These are phyloP conservation scores for Rhodotorula sp. DNA, from an alignment of 1,284 basidiomycete genomes.

Conservation along the genomic window DNA sequence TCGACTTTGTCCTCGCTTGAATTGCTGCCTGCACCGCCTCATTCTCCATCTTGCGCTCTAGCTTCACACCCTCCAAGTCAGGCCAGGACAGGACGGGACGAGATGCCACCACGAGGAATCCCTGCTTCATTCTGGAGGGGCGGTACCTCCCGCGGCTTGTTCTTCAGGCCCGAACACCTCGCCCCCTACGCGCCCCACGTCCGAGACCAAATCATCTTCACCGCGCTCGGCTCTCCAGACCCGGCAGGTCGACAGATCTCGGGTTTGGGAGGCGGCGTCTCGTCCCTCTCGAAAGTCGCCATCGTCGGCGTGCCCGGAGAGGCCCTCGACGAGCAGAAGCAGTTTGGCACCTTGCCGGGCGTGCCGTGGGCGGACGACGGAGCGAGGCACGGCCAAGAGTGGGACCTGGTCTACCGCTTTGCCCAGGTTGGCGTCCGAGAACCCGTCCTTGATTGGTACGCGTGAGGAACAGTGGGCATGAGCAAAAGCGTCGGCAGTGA, in stretches of 20 bases:
- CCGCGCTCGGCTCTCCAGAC: slow-evolving; percentile 38
- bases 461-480: too few relatives aligned
- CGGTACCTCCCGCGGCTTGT: slow-evolving; percentile 35
- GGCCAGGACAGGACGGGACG: too few relatives aligned
- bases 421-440: slow-evolving; percentile 33
- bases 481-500: too few relatives aligned
- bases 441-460: slow-evolving; percentile 27
- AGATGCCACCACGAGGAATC: slow-evolving; percentile 21
- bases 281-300: slow-evolving; percentile 28
- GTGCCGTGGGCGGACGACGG: slow-evolving; percentile 37
- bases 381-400: slow-evolving; percentile 7
- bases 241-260: slow-evolving; percentile 31
- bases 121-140: slow-evolving; percentile 38
- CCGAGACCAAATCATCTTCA: slow-evolving; percentile 33
- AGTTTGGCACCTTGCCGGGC: slow-evolving; percentile 21
- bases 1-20: not conserved
- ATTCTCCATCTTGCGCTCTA: not conserved
- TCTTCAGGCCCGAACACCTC: slow-evolving; percentile 33
- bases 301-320: slow-evolving; percentile 35
- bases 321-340: slow-evolving; percentile 8
- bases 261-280: slow-evolving; percentile 37
- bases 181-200: slow-evolving; percentile 15
- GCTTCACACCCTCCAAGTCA: not conserved
- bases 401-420: slow-evolving; percentile 40
- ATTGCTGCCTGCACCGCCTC: not conserved